Evolutionary conservation across 1,139 yeast genomes (phyloP).

Genomic region (Geotrichum europaeum): DNA sequence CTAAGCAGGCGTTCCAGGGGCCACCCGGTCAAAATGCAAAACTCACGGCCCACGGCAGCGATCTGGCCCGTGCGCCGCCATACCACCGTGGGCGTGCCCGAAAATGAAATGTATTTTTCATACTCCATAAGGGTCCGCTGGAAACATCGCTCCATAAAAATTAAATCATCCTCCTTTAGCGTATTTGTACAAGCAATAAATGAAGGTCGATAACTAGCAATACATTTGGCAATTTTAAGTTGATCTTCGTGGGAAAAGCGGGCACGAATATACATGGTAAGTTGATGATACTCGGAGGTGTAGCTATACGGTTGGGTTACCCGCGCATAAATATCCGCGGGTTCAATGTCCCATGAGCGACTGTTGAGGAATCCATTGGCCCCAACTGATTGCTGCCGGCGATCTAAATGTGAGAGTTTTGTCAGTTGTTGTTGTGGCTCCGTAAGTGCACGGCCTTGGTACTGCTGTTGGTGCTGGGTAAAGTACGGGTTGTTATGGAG

Average conservation of each 20-base stretch:
- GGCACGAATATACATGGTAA: conserved; percentile 64
- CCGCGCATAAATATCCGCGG: conserved; percentile 73
- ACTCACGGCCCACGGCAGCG: conserved; percentile 90
- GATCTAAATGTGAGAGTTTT: background rate
- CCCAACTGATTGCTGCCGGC: background rate
- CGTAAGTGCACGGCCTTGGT: background rate
- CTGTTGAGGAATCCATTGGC: conserved; percentile 7
- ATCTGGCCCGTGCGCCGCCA: conserved; percentile 97
- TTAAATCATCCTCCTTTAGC: conserved; percentile 80
- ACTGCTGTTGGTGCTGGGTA: background rate
- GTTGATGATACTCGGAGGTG: conserved; percentile 83
- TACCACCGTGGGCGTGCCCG: conserved; percentile 91
- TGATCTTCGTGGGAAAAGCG: conserved; percentile 67
- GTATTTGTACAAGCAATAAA: conserved; percentile 90
- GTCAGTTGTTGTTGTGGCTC: background rate
- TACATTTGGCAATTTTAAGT: conserved; percentile 77
- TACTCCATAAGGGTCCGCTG: conserved; percentile 87
- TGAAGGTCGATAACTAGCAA: conserved; percentile 86
- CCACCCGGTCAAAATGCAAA: conserved; percentile 90
- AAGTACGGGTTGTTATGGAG: background rate
- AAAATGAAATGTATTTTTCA: conserved; percentile 71
- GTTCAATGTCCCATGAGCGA: conserved; percentile 34
- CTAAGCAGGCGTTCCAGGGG: conserved; percentile 55
- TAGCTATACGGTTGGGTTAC: conserved; percentile 76
- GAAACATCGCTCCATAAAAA: conserved; percentile 94